A percentile compares a stretch with the other conserved stretches of the same genome.
These are phyloP conservation scores for Dionaea muscipula DNA, from an alignment of 179 eudicot genomes.

Conservation along the genomic window DNA sequence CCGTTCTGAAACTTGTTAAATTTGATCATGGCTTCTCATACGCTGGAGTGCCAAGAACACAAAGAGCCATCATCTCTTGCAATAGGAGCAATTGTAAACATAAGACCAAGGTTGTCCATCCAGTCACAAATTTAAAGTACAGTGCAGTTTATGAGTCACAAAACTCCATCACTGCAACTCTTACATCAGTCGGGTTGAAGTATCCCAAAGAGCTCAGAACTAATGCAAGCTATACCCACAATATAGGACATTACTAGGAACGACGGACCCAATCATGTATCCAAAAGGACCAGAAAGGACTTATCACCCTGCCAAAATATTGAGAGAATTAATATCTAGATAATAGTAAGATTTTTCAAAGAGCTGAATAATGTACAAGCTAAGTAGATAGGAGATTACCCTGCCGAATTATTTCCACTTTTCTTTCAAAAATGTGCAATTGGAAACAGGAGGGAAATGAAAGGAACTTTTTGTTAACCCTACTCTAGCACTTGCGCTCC, in stretches of 20 bases:
- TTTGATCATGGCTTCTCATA: too few relatives aligned
- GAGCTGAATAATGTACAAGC: background rate
- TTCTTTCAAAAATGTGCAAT: conserved; percentile 14
- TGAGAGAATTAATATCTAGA: conserved; percentile 3
- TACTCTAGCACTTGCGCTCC: conserved; percentile 15
- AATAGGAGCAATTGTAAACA: too few relatives aligned
- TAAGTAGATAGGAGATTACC: conserved; percentile 24
- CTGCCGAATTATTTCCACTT: conserved; percentile 15
- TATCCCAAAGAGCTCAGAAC: conserved; percentile 19
- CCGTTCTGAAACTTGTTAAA: too few relatives aligned
- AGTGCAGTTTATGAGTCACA: too few relatives aligned
- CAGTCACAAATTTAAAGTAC: too few relatives aligned
- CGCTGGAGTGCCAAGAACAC: too few relatives aligned
- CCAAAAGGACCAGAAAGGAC: conserved; percentile 26
- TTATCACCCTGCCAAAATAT: conserved; percentile 32
- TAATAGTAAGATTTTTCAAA: background rate
- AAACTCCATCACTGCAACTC: conserved; percentile 16
- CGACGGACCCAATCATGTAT: conserved; percentile 28
- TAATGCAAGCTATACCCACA: conserved; percentile 11
- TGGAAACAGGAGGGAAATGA: conserved; percentile 16
- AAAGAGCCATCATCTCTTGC: too few relatives aligned
- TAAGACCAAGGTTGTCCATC: too few relatives aligned
- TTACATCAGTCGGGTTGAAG: conserved; percentile 9
- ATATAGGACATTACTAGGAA: conserved; percentile 23
- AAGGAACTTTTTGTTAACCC: conserved; percentile 18